These are phyloP conservation scores for Xerocomus spinulosus DNA, from an alignment of 768 basidiomycete species.

Conservation along the genomic window DNA sequence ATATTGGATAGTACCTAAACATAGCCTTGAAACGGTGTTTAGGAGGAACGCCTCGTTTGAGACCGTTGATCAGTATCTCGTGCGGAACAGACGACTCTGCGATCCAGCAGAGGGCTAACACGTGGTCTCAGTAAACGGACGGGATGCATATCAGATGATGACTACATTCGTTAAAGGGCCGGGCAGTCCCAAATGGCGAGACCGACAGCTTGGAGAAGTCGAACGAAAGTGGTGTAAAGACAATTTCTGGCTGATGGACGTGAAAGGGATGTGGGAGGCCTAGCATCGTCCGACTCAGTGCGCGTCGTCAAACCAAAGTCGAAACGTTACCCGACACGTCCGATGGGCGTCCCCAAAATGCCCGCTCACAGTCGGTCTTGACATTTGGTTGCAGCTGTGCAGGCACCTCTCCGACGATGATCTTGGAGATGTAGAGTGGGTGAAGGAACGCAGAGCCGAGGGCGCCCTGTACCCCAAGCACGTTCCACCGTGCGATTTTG, in stretches of 20 bases:
- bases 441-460: conserved; percentile 50
- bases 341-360: conserved; percentile 55
- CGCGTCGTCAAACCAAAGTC: not conserved
- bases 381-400: conserved; percentile 37
- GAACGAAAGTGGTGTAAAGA: conserved; percentile 60
- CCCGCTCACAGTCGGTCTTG: conserved; percentile 60
- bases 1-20: conserved; percentile 45
- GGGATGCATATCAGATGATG: not conserved
- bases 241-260: conserved; percentile 47
- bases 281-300: conserved; percentile 16
- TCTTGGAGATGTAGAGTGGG: conserved; percentile 59
- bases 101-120: conserved; percentile 66
- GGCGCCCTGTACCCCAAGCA: conserved; percentile 83
- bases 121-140: conserved; percentile 1
- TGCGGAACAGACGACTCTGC: conserved; percentile 41
- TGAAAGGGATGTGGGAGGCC: conserved; percentile 46
- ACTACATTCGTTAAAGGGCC: conserved; percentile 71
- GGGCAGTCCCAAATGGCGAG: conserved; percentile 22
- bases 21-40: conserved; percentile 63
- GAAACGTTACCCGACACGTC: conserved; percentile 36
- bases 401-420: conserved; percentile 74
- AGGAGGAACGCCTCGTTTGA: conserved; percentile 70
- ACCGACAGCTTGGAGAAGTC: conserved; percentile 46
- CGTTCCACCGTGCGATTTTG: conserved; percentile 86
- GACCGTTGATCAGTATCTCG: conserved; percentile 75